Evolutionary conservation across 768 basidiomycete genomes (phyloP), one percentile per base, ranked within the genome.

Genomic region (Lactarius quietus): DNA sequence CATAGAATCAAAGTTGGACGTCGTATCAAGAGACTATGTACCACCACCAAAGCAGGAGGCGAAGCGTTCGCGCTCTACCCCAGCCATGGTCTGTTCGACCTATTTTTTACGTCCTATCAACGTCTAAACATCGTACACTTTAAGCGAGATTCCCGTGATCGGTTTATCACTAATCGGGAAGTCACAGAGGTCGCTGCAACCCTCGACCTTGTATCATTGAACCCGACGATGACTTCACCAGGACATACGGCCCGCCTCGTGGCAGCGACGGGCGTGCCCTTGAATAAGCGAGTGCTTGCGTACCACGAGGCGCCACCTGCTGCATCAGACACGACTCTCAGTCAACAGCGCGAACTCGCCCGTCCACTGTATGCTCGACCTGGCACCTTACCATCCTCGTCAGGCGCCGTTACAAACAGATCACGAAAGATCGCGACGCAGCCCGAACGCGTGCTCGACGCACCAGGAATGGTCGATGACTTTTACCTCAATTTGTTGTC

Each of bases 401-500:
- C 84, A 3, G 84, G 87, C 1, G 79, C 84, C 1, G 77, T 80
- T 0, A 87, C 86, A 0, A 83, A 85, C 69, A 92, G 92, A 73
- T 82, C 88, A 6, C 83, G 96, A 23, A 88, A 89, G 69, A 92
- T 98, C 61, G 84, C 94, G 0, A 90, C 91, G 0, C 85, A 87
- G 28, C 93, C 96, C 0, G 92, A 96, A 70, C 85, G 94, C n/a
- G 94, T 98, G 9, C 82, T 99, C 12, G 97, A 98, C 70, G 96
- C 96, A 0, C 95, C 95, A 1, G 93, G 93, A 7, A 88, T 92
- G 82, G 82, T 87, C 12, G 94, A 98, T 69, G 97, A 99, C 75
- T 99, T 96, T 75, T 99, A 99, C 73, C 86, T 99, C 72, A 99
- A 98, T 75, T 81, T 99, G 59, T 75, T 98, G 59, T 84, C 88